phyloP scores from a whole-genome alignment of 2,329 filamentous ascomycete species.

The Paecilomyces dactylethromorphus region DNA sequence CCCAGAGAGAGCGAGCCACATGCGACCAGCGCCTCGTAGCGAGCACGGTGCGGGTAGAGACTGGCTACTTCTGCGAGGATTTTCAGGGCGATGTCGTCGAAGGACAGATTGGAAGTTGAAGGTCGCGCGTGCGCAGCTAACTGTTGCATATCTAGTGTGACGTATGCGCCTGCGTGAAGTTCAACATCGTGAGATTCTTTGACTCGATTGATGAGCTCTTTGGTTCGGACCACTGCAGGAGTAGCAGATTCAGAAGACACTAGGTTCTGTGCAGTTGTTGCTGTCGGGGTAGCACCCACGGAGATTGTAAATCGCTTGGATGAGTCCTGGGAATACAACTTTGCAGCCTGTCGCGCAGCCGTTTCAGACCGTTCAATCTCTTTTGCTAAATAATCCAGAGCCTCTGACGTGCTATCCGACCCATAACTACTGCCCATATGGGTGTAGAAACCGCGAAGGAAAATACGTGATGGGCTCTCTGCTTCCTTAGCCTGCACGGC shows the following conservation, averaged over 20 bases:
- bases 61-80: constrained; percentile 65
- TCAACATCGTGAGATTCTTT: constrained; percentile 45
- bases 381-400: constrained; percentile 50
- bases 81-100: constrained; percentile 55
- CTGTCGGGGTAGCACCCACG: constrained; percentile 69
- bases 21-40: constrained; percentile 58
- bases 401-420: constrained; percentile 47
- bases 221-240: constrained; percentile 1
- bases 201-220: constrained; percentile 3
- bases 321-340: constrained; percentile 4
- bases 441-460: constrained; percentile 60
- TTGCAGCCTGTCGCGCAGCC: constrained; percentile 14
- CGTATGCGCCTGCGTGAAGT: constrained; percentile 69
- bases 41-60: constrained; percentile 50
- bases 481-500: constrained; percentile 12
- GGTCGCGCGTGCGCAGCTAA: constrained; percentile 59
- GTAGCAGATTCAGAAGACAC: constrained; percentile 20
- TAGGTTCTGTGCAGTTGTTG: constrained; percentile 58
- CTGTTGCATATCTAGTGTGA: constrained; percentile 70
- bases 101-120: constrained; percentile 20
- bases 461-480: constrained; percentile 15
- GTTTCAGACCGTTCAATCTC: constrained; percentile 49
- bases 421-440: constrained; percentile 69
- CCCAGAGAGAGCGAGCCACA: constrained; percentile 64
- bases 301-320: constrained; percentile 47